Conservation (phyloP, 2,329 filamentous ascomycete genomes). For the Diplodia sapinea region DNA sequence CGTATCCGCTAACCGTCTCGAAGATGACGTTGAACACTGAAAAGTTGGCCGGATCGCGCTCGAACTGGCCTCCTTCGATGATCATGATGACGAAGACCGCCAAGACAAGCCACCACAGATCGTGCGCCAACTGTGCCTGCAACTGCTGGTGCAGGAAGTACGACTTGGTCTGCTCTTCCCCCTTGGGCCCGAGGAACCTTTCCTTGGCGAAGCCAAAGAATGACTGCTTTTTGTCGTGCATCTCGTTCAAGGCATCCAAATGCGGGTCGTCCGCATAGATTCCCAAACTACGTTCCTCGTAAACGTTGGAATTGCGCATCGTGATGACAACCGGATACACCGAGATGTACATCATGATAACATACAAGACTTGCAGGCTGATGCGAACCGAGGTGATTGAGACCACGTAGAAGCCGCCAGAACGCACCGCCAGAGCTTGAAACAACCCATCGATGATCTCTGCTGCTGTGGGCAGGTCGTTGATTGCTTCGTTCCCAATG, state of each 20-base stretch:
- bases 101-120: conserved; percentile 54
- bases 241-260: conserved; percentile 10
- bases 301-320: conserved; percentile 64
- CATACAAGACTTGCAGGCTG: conserved; percentile 62
- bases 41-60: conserved; percentile 45
- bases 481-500: conserved; percentile 59
- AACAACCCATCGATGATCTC: conserved; percentile 64
- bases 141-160: conserved; percentile 53
- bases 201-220: conserved; percentile 34
- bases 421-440: conserved; percentile 60
- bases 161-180: conserved; percentile 39
- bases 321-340: conserved; percentile 67
- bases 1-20: conserved; percentile 50
- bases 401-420: conserved; percentile 59
- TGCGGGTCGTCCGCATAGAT: conserved; percentile 57
- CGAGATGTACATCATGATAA: conserved; percentile 71
- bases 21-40: conserved; percentile 55
- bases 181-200: background rate
- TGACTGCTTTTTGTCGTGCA: background rate
- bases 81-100: conserved; percentile 55
- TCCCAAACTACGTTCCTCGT: conserved; percentile 66
- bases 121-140: conserved; percentile 54
- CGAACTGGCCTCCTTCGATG: conserved; percentile 49
- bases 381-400: conserved; percentile 58
- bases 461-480: conserved; percentile 52